Evolutionary conservation across 805 yeast genomes (phyloP).

Genomic region (Kodamaea kaohsiungensis): DNA sequence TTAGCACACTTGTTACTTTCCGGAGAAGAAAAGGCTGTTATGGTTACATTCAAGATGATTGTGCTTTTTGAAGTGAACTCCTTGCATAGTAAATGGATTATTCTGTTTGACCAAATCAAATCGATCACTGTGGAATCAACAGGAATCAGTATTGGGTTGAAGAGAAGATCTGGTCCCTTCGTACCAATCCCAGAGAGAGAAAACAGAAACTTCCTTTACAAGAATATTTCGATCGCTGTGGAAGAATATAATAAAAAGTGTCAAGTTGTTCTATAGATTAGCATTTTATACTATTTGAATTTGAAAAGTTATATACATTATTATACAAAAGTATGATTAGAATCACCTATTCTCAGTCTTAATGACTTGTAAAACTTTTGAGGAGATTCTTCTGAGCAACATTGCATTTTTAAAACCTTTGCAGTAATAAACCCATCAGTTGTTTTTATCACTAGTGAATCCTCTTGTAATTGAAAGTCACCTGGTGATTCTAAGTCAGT

Average conservation of each 20-base stretch:
- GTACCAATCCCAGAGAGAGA: slow-evolving; percentile 74
- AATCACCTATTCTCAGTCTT: slow-evolving; percentile 48
- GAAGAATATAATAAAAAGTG: slow-evolving; percentile 72
- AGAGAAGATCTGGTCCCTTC: slow-evolving; percentile 56
- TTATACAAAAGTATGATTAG: slow-evolving; percentile 15
- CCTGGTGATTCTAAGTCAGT: slow-evolving; percentile 21
- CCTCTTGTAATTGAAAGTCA: slow-evolving; percentile 16
- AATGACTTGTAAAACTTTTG: slow-evolving; percentile 44
- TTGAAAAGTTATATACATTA: background rate
- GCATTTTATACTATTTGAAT: background rate
- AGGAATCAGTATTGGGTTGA: slow-evolving; percentile 70
- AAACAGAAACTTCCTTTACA: slow-evolving; percentile 66
- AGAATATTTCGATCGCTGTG: slow-evolving; percentile 77
- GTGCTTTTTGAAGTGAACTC: slow-evolving; percentile 64
- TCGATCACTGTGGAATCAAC: slow-evolving; percentile 75
- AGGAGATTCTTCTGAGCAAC: slow-evolving; percentile 49
- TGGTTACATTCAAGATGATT: slow-evolving; percentile 73
- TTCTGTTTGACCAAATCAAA: slow-evolving; percentile 61
- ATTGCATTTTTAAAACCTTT: slow-evolving; percentile 52
- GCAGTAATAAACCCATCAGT: slow-evolving; percentile 42
- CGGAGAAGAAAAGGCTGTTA: slow-evolving; percentile 74
- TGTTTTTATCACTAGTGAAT: slow-evolving; percentile 42
- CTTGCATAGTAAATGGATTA: slow-evolving; percentile 69
- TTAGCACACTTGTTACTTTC: slow-evolving; percentile 84
- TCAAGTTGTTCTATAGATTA: slow-evolving; percentile 42